These are phyloP conservation scores for Tricholoma flavovirens DNA, from an alignment of 768 basidiomycete species.

Conservation along the genomic window DNA sequence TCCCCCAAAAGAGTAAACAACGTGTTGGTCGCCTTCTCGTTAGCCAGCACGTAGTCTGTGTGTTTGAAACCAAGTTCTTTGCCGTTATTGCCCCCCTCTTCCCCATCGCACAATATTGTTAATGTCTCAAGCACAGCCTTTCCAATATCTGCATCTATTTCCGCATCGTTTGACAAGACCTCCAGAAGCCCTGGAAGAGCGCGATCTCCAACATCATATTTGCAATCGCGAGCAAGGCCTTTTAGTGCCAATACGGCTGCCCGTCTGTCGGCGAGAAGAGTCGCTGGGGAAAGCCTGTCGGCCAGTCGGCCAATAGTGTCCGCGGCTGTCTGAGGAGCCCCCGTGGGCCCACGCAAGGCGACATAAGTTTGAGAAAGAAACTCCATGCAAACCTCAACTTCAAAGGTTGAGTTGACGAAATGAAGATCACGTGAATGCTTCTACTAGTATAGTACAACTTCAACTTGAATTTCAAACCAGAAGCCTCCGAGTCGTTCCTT, in stretches of 20 bases:
- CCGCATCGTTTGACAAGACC: conserved; percentile 81
- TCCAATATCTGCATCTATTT: conserved; percentile 86
- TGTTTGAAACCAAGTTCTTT: conserved; percentile 81
- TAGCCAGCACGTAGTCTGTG: conserved; percentile 72
- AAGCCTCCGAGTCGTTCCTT: too few relatives aligned
- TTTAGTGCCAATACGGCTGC: conserved; percentile 93
- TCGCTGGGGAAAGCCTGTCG: conserved; percentile 86
- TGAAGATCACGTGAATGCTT: conserved; percentile 8
- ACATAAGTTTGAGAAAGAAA: conserved; percentile 84
- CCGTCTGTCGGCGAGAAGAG: conserved; percentile 83
- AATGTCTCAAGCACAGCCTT: conserved; percentile 92
- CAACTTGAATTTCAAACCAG: too few relatives aligned
- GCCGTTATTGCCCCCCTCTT: conserved; percentile 37
- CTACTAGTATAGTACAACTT: too few relatives aligned
- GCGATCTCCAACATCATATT: conserved; percentile 76
- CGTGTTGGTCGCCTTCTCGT: conserved; percentile 65
- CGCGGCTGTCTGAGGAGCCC: conserved; percentile 73
- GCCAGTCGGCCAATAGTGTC: conserved; percentile 87
- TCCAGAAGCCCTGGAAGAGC: conserved; percentile 76
- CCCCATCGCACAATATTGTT: conserved; percentile 76
- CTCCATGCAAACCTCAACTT: conserved; percentile 46
- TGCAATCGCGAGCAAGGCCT: conserved; percentile 87
- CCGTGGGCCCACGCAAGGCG: conserved; percentile 78
- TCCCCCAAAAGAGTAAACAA: conserved; percentile 74
- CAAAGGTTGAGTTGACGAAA: background rate